phyloP scores from a whole-genome alignment of 352 stramenopile species.

The Plasmopara halstedii region DNA sequence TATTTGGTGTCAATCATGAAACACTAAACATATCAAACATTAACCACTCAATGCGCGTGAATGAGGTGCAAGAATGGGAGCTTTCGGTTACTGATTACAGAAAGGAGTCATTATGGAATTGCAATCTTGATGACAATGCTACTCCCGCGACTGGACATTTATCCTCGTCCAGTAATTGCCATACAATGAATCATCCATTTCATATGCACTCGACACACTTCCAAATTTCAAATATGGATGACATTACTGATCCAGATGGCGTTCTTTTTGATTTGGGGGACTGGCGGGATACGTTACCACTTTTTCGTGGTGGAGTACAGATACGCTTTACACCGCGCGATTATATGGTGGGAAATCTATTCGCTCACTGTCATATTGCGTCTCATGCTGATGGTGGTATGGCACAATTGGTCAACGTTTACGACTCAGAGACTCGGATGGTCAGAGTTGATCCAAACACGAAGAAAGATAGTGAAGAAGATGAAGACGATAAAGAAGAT shows the following conservation, averaged over 20 bases:
- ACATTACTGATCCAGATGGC: conserved; percentile 37
- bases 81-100: conserved; percentile 53
- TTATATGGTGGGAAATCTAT: conserved; percentile 57
- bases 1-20: conserved; percentile 62
- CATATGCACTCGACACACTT: conserved; percentile 77
- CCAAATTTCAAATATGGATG: conserved; percentile 43
- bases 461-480: conserved; percentile 3
- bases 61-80: conserved; percentile 62
- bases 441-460: conserved; percentile 3
- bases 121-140: conserved; percentile 26
- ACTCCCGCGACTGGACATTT: conserved; percentile 9
- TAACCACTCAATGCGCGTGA: conserved; percentile 65
- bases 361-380: conserved; percentile 72
- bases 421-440: conserved; percentile 3
- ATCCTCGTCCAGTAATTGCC: conserved; percentile 27
- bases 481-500: conserved; percentile 2
- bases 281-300: conserved; percentile 71
- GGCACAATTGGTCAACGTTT: conserved; percentile 60
- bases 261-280: conserved; percentile 54
- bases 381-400: conserved; percentile 67
- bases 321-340: conserved; percentile 60
- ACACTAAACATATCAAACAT: conserved; percentile 31
- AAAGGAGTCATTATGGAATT: conserved; percentile 20
- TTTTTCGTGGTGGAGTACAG: conserved; percentile 51
- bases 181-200: conserved; percentile 72